A percentile compares a stretch with the other conserved stretches of the same genome.
These are phyloP conservation scores for Neckera pumila DNA, from an alignment of 225 moss, liverwort and hornwort genomes.

Conservation along the genomic window DNA sequence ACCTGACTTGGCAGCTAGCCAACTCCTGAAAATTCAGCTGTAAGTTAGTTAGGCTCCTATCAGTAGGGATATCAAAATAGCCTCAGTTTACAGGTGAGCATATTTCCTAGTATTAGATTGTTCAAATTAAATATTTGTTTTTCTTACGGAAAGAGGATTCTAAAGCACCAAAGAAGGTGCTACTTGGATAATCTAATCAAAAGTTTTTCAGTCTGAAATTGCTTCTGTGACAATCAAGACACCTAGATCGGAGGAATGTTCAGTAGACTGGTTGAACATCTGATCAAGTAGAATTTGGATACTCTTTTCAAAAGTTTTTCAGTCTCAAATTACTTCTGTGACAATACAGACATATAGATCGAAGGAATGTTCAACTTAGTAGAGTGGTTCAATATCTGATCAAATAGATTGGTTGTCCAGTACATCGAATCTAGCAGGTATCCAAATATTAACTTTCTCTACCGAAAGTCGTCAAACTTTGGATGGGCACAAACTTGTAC, in stretches of 20 bases:
- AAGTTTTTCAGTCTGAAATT: not conserved
- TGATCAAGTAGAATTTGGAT: not conserved
- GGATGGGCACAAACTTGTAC: not conserved
- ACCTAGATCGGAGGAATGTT: not conserved
- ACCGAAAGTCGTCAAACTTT: not conserved
- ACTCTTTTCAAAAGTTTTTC: not conserved
- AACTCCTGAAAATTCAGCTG: not conserved
- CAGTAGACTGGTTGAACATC: not conserved
- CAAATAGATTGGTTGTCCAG: not conserved
- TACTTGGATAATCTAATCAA: not conserved
- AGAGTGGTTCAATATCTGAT: not conserved
- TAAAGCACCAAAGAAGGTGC: no score
- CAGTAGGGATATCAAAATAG: not conserved
- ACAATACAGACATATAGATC: not conserved
- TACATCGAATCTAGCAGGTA: not conserved
- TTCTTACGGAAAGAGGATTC: not conserved
- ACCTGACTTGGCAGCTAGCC: not conserved
- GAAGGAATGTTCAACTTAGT: no score
- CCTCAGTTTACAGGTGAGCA: not conserved
- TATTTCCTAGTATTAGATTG: not conserved
- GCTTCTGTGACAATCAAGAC: no score
- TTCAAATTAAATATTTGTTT: not conserved
- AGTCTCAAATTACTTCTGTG: not conserved
- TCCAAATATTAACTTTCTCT: no score
- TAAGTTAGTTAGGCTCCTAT: not conserved